Evolutionary conservation across 805 yeast genomes (phyloP).

Genomic region (Metschnikowia drakensbergensis): DNA sequence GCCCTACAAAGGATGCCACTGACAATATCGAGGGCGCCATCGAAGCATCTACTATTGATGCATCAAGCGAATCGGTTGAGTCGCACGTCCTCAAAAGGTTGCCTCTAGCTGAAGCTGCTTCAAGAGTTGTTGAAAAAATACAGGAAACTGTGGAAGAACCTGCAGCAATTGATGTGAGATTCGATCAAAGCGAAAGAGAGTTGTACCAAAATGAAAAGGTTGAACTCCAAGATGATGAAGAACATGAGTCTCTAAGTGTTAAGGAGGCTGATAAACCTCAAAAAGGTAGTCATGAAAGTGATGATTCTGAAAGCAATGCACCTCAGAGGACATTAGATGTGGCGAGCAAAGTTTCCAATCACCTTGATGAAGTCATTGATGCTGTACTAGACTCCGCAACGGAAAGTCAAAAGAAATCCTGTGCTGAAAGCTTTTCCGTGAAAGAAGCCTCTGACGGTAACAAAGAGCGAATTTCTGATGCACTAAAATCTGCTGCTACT

Average conservation of each 20-base stretch:
- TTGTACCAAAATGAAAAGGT: background rate
- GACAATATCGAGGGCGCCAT: background rate
- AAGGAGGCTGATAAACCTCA: background rate
- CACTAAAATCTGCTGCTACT: background rate
- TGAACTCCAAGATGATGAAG: too few relatives aligned
- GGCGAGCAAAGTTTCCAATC: background rate
- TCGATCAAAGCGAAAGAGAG: background rate
- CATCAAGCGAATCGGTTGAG: background rate
- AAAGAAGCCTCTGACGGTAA: background rate
- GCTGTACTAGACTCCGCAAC: background rate
- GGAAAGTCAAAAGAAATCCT: background rate
- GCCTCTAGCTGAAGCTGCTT: background rate
- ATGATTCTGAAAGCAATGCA: background rate
- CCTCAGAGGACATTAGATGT: background rate
- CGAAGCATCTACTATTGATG: background rate
- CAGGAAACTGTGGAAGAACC: background rate
- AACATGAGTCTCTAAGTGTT: too few relatives aligned
- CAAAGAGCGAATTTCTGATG: background rate
- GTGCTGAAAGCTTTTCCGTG: background rate
- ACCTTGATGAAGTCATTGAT: background rate
- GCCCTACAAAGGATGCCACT: background rate
- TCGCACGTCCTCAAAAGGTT: background rate
- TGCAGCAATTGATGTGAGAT: background rate
- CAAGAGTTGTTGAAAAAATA: background rate
- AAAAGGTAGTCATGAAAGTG: background rate